A percentile compares a stretch with the other conserved stretches of the same genome.
These are phyloP conservation scores for Miscanthus sacchariflorus DNA, from an alignment of 202 grass and related monocot species.

Conservation along the genomic window DNA sequence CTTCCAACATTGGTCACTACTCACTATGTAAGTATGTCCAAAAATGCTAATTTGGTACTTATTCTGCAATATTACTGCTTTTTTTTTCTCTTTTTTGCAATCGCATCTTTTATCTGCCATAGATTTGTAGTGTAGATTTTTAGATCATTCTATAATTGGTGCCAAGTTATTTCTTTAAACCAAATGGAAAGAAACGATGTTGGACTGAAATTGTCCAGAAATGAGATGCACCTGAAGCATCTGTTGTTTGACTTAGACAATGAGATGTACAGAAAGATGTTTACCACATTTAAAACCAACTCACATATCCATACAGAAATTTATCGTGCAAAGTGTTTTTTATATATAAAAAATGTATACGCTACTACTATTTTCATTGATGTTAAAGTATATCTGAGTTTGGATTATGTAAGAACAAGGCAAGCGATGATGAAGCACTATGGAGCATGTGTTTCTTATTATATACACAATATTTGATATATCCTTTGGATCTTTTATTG, in stretches of 20 bases:
- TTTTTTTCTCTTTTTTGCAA: background rate
- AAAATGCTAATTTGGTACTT: constrained; percentile 18
- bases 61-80: background rate
- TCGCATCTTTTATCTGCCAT: background rate
- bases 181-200: background rate
- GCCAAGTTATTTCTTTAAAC: background rate
- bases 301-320: too few relatives aligned
- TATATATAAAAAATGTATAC: background rate
- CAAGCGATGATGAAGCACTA: background rate
- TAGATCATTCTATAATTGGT: background rate
- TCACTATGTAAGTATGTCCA: constrained; percentile 3
- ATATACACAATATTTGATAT: background rate
- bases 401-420: background rate
- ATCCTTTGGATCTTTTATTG: background rate
- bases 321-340: background rate
- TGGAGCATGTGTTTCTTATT: constrained; percentile 13
- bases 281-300: background rate
- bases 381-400: background rate
- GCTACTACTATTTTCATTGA: background rate
- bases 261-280: background rate
- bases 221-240: too few relatives aligned
- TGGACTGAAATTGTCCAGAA: background rate
- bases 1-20: background rate
- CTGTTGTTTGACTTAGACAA: background rate
- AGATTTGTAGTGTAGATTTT: background rate